phyloP scores from a whole-genome alignment of 257 asterid genomes.

The Solanum pinnatisectum region DNA sequence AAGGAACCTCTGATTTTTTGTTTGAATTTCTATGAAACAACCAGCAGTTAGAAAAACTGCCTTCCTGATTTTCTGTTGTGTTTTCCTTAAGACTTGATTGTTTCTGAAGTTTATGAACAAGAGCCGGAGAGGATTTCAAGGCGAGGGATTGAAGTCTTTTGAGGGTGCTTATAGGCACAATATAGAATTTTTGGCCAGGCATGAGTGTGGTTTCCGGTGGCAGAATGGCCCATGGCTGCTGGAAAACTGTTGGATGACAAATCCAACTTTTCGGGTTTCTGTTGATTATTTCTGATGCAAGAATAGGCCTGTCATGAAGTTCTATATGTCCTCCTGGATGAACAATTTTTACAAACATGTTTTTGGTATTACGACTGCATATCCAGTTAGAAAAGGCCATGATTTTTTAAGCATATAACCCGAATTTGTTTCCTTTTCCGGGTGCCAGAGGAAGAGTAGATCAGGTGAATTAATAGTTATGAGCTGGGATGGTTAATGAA shows the following conservation, averaged over 20 bases:
- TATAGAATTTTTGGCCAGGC: slow-evolving; percentile 52
- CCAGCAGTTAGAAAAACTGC: slow-evolving; percentile 18
- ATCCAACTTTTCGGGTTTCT: slow-evolving; percentile 53
- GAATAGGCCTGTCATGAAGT: slow-evolving; percentile 53
- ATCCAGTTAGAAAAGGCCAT: slow-evolving; percentile 40
- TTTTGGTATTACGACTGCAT: slow-evolving; percentile 29
- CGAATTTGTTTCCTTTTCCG: neutral
- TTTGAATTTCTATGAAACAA: neutral
- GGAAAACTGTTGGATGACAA: slow-evolving; percentile 50
- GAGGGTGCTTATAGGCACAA: slow-evolving; percentile 49
- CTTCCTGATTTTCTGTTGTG: neutral
- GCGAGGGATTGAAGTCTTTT: slow-evolving; percentile 32
- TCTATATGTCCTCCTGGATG: slow-evolving; percentile 74
- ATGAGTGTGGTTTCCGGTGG: slow-evolving; percentile 42
- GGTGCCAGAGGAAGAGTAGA: neutral
- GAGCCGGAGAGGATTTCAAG: slow-evolving; percentile 6
- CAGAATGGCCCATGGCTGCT: slow-evolving; percentile 43
- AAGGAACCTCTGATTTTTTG: neutral
- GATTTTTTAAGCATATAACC: neutral
- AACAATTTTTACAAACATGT: slow-evolving; percentile 42
- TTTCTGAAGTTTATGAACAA: neutral
- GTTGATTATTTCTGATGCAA: slow-evolving; percentile 40
- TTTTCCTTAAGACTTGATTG: neutral
- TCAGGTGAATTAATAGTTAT: neutral
- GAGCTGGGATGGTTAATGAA: neutral